Evolutionary conservation across 2,329 filamentous ascomycete genomes (phyloP), one percentile per base, ranked within the genome.

Genomic region (Neofusicoccum umdonicola): DNA sequence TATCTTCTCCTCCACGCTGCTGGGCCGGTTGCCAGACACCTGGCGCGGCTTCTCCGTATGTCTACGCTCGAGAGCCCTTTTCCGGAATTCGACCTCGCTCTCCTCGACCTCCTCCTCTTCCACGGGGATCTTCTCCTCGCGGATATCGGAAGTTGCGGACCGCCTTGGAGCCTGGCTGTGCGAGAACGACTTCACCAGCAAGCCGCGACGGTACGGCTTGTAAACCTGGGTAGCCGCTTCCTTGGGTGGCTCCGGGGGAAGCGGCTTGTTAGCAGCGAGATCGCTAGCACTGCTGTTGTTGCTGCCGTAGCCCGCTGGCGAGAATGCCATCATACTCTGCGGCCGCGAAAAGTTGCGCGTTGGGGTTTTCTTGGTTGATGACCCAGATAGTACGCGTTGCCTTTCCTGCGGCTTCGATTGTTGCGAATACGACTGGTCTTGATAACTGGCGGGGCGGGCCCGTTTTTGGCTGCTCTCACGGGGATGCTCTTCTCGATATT

Each of bases 121-220:
- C 4, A 45, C 61, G 8, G 50, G 48, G 12, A 63, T 63, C 61
- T 63, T 63, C 39, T 63, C 61, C 17, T 63, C 61, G 12, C 47
- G 39, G n/a, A 63, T 34, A 17, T 60, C 56, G n/a, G 22, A 47
- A 3, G 56, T 60, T 11, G 41, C n/a, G 3, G 42, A 31, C 31
- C 56, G 47, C 15, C 17, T 13, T 12, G 56, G n/a, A 15, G 17
- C 42, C 17, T 15, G 11, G 34, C 22, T 35, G n/a, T 60, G 56
- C 13, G 56, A 47, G 17, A 22, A 60, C 12, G 56, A 34, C 22
- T 58, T 58, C 17, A 42, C 42, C 12, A 60, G 9, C 22, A 60
- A 12, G 34, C 56, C 56, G 6, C 41, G 56, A 27, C 56, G 56
- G 17, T 60, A 60, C n/a, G 56, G 56, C 17, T 37, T 60, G 31